Percentiles rank a stretch among this genome's conserved stretches.
phyloP scores from a whole-genome alignment of 2,329 filamentous ascomycete genomes.

The Pochonia chlamydosporia region DNA sequence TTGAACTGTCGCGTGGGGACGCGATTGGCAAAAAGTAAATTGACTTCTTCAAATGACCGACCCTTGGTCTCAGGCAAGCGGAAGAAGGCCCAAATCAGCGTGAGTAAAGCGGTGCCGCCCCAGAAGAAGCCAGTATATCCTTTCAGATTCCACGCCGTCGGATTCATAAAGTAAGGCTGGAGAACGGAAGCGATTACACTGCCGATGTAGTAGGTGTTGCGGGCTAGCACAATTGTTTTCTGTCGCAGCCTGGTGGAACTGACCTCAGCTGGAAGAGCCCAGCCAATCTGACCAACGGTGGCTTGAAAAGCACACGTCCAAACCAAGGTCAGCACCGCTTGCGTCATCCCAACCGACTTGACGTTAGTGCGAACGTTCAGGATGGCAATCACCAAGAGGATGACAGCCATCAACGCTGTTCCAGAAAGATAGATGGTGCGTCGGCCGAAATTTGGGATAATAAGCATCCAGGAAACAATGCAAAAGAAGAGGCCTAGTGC shows the following conservation, averaged over 20 bases:
- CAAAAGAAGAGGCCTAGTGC: constrained; percentile 37
- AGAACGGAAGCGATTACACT: constrained; percentile 19
- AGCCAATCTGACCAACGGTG: constrained; percentile 30
- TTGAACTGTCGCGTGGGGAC: constrained; percentile 27
- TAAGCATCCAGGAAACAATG: constrained; percentile 33
- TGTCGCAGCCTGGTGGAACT: constrained; percentile 24
- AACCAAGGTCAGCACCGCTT: constrained; percentile 28
- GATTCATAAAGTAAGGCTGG: constrained; percentile 23
- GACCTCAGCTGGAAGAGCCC: constrained; percentile 26
- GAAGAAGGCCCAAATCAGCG: constrained; percentile 34
- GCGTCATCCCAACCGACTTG: constrained; percentile 22
- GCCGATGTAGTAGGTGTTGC: constrained; percentile 19
- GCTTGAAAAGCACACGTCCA: constrained; percentile 29
- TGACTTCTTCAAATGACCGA: constrained; percentile 47
- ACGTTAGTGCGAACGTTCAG: constrained; percentile 25
- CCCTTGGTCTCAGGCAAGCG: constrained; percentile 46
- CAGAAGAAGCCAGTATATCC: constrained; percentile 31
- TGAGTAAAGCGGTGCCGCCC: constrained; percentile 16
- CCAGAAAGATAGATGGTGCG: constrained; percentile 39
- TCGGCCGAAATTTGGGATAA: constrained; percentile 37
- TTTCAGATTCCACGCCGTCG: constrained; percentile 29
- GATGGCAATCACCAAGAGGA: constrained; percentile 35
- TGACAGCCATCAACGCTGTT: constrained; percentile 31
- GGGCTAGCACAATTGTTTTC: constrained; percentile 26
- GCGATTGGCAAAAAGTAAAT: constrained; percentile 34